Percentiles rank a stretch among this genome's conserved stretches.
phyloP scores from a whole-genome alignment of 352 stramenopile species.

The Sclerospora graminicola region DNA sequence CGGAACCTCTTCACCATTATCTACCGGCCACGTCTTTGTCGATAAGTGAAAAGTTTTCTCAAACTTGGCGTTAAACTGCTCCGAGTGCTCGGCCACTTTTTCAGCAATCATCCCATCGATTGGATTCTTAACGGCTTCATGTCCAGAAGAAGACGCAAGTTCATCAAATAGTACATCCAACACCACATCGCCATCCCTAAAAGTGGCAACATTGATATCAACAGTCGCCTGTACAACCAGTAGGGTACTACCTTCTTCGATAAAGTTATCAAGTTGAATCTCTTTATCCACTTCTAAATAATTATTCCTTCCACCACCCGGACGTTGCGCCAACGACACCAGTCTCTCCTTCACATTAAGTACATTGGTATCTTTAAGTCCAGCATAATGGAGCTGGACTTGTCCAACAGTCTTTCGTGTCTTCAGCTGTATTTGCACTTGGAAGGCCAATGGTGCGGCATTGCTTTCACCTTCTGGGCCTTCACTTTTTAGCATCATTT shows the following conservation, averaged over 20 bases:
- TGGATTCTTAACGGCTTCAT: conserved; percentile 7
- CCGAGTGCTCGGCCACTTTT: conserved; percentile 10
- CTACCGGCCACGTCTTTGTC: conserved; percentile 17
- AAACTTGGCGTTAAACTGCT: conserved; percentile 51
- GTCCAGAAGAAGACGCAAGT: conserved; percentile 5
- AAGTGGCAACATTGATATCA: conserved; percentile 24
- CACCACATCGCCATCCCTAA: conserved; percentile 35
- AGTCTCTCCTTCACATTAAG: conserved; percentile 68
- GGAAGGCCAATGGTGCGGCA: conserved; percentile 32
- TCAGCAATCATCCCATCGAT: conserved; percentile 14
- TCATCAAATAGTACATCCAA: conserved; percentile 66
- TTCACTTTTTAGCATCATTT: conserved; percentile 35
- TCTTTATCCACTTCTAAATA: conserved; percentile 30
- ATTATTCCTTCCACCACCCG: conserved; percentile 6
- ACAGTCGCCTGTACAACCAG: conserved; percentile 65
- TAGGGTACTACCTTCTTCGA: conserved; percentile 58
- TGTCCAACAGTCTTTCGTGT: conserved; percentile 18
- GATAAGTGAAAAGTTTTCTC: conserved; percentile 41
- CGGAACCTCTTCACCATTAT: conserved; percentile 6
- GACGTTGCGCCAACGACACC: conserved; percentile 27
- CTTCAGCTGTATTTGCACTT: conserved; percentile 40
- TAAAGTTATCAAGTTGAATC: conserved; percentile 48
- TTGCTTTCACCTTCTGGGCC: conserved; percentile 7
- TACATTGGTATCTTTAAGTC: conserved; percentile 48
- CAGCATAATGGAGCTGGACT: conserved; percentile 42